Evolutionary conservation across 768 basidiomycete genomes (phyloP).

Genomic region (Daedaleopsis nitida): DNA sequence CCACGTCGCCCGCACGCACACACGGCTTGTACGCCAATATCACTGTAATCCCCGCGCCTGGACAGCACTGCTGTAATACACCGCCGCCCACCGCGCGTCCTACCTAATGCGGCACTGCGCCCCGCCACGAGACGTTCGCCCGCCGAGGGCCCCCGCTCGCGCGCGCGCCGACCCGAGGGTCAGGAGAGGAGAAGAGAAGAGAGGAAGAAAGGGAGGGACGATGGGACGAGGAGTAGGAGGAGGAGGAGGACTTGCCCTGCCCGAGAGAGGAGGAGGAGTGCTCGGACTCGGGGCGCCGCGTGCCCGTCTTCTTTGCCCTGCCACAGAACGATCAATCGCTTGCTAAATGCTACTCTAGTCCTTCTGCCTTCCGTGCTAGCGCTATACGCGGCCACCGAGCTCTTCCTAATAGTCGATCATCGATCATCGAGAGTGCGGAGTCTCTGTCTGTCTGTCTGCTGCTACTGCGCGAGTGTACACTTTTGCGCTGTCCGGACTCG

Average conservation of each 20-base stretch:
- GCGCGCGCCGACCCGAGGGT: neutral
- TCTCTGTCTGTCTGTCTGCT: no score
- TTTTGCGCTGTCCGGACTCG: no score
- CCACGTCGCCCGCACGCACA: neutral
- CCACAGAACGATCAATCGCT: constrained; percentile 7
- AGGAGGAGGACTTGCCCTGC: constrained; percentile 6
- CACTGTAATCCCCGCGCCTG: constrained; percentile 5
- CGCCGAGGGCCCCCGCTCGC: no score
- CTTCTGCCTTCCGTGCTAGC: no score
- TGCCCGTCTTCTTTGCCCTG: neutral
- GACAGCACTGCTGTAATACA: neutral
- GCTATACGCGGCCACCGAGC: no score
- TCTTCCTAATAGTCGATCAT: neutral
- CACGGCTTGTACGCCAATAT: neutral
- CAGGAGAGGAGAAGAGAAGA: neutral
- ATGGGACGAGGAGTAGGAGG: neutral
- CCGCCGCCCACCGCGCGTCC: constrained; percentile 1
- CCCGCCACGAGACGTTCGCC: constrained; percentile 3
- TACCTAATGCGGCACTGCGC: constrained; percentile 13
- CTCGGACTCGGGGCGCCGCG: constrained; percentile 9
- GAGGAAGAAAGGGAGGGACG: neutral
- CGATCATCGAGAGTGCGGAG: neutral
- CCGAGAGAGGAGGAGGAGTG: no score
- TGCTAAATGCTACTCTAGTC: constrained; percentile 3
- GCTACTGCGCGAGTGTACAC: no score